Base-by-base conservation (phyloP, 1,139 yeast species). In the Geotrichum phurueaensis region DNA sequence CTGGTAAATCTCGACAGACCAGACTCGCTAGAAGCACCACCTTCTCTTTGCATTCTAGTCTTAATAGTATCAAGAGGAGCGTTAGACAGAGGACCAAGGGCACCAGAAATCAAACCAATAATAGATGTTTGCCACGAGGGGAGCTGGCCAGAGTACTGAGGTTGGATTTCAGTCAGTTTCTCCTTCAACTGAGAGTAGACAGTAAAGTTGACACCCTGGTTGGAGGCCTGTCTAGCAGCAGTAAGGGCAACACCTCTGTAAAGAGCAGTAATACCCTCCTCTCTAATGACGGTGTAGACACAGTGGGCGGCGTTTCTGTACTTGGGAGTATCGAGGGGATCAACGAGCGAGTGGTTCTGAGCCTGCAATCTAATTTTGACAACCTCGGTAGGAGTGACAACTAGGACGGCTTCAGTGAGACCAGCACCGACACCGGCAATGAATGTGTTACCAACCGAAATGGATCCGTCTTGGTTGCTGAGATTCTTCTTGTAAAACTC, bases 371-470 rank as follows among this genome's bases (percentile, higher is more conserved):
- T 84, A 71, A 94, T 94, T 76, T 94, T 94, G 66, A 94, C 96
- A 66, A 92, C 97, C 75, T 94, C 98, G 86, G 92, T 92, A 57
- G 98, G 98, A 74, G 90, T 94, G 51, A 94, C 99, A 64, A 94
- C 94, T 65, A 89, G 75, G 61, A 94, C 94, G 2, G 98, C 97
- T 76, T 94, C 99, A 60, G 97, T 90, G 71, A 90, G 80, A 78
- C 99, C 99, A 20, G 99, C 98, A 75, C 97, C 95, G 22, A 94
- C 96, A 78, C 99, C 99, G 56, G 97, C 94, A 63, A 88, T 67
- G 72, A 94, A 94, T 18, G 94, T 89, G 60, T 74, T 70, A 52
- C 78, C 69, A 53, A 87, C 85, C 15, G 95, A 84, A 58, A 91
- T 78, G 36, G 81, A 76, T 31, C 96, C 96, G 54, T 87, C 84